phyloP scores from a whole-genome alignment of 2,329 filamentous ascomycete species.

The Nothomitra cinnamomea region DNA sequence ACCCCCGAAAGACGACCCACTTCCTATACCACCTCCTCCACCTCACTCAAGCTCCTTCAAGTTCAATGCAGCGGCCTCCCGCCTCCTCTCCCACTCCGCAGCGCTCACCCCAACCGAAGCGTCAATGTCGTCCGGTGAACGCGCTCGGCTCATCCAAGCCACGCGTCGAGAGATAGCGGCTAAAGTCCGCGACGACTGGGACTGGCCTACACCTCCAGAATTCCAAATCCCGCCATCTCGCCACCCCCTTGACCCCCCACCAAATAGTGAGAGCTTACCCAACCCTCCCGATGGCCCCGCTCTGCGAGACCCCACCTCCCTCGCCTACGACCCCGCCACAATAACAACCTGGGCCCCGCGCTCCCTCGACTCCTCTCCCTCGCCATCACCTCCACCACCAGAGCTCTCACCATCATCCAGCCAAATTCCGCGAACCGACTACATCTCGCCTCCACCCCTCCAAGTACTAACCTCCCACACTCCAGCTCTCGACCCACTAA shows the following conservation, averaged over 20 bases:
- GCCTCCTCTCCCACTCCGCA: not conserved
- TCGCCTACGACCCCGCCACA: not conserved
- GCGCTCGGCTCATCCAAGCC: constrained; percentile 22
- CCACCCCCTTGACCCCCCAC: constrained; percentile 1
- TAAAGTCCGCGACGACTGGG: constrained; percentile 42
- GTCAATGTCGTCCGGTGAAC: not conserved
- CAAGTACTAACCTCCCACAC: not conserved
- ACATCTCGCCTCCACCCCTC: too few relatives aligned
- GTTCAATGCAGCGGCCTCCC: too few relatives aligned
- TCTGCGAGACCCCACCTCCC: not conserved
- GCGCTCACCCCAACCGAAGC: not conserved
- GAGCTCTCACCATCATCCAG: too few relatives aligned
- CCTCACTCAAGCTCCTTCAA: too few relatives aligned
- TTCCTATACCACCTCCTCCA: too few relatives aligned
- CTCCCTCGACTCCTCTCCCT: not conserved
- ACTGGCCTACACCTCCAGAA: constrained; percentile 33
- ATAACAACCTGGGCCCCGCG: not conserved
- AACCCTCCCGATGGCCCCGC: not conserved
- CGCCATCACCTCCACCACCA: not conserved
- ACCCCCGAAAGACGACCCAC: too few relatives aligned
- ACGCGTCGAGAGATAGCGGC: constrained; percentile 37
- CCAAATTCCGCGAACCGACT: too few relatives aligned
- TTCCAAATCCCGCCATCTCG: constrained; percentile 16
- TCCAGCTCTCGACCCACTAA: constrained; percentile 11
- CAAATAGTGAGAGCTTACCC: constrained; percentile 5